Evolutionary conservation across 192 early-diverging fungal genomes (phyloP), one percentile per base, ranked within the genome.

Genomic region (Rhizophagus prolifer): DNA sequence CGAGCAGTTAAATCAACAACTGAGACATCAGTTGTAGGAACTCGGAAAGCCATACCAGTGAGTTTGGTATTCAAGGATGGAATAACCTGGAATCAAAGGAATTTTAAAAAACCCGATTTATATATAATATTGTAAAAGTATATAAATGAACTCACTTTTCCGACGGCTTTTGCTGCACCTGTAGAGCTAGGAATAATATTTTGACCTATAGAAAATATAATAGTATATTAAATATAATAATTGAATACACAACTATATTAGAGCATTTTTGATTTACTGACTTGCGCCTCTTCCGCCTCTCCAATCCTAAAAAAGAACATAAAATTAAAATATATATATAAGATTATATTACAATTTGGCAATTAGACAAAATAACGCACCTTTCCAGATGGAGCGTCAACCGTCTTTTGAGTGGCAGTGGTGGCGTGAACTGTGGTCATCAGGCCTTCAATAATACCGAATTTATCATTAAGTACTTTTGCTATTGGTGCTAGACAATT

Each of bases 341-440:
- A 50, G 23, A 14, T 13, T 50, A 70, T 9, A 26, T n/a, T 25
- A 41, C 13, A 67, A 13, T 25, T 44, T 31, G 50, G 7, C 10
- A 10, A 16, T 50, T 70, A 28, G 1, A 19, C 44, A 19, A 44
- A n/a, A 44, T 26, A 6, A 26, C 3, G 9, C 38, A 70, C 69
- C 88, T 95, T 95, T 82, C 90, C 91, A 44, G 96, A 97, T 61
- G 96, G 96, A 75, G 94, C 93, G 86, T 99, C 97, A 76, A 99
- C 97, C 65, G 96, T 98, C 95, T 99, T 99, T 85, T 99, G 97
- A 82, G 97, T 98, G 82, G 97, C 96, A 78, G 97, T 99, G 83
- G 91, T 92, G 80, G 97, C 94, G 87, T 99, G 97, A 82, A 95
- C 94, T 72, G 97, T 99, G 84, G 95, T 97, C 97, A 99, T 99